Conservation (phyloP, 2,329 filamentous ascomycete species). For the Parastagonospora avenae region DNA sequence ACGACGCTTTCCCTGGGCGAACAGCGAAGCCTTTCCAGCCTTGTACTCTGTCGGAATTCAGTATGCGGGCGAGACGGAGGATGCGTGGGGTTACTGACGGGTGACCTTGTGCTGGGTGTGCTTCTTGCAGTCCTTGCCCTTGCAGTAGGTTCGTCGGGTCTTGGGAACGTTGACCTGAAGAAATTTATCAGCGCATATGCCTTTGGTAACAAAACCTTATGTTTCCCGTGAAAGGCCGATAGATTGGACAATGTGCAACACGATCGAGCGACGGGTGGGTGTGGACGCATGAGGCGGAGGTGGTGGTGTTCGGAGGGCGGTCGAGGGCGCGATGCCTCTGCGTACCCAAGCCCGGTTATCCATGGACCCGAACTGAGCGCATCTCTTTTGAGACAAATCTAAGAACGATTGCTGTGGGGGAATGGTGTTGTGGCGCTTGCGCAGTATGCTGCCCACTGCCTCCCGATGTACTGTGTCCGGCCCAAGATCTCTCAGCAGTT, state of each 20-base stretch:
- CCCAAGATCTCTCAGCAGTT: too few species aligned
- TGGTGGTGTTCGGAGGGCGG: too few species aligned
- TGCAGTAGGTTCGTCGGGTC: conserved; percentile 97
- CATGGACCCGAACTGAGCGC: too few species aligned
- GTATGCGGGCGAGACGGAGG: conserved; percentile 17
- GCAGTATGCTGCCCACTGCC: too few species aligned
- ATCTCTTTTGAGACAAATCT: too few species aligned
- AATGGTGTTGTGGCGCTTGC: too few species aligned
- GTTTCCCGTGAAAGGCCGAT: neutral
- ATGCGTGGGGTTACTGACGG: conserved; percentile 36
- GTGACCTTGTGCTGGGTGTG: conserved; percentile 43
- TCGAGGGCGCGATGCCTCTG: too few species aligned
- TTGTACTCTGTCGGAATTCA: conserved; percentile 71
- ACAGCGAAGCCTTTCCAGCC: conserved; percentile 93
- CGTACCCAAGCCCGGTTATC: too few species aligned
- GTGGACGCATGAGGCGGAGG: too few species aligned
- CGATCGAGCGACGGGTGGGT: conserved; percentile 3
- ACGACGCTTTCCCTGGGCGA: conserved; percentile 99
- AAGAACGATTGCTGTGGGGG: too few species aligned
- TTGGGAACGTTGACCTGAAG: conserved; percentile 94
- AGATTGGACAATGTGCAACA: conserved; percentile 4
- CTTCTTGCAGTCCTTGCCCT: conserved; percentile 86
- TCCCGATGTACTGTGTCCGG: too few species aligned
- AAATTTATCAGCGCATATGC: conserved; percentile 21
- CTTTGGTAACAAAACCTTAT: neutral